A percentile compares a stretch with the other conserved stretches of the same genome.
Conservation (phyloP, 2,329 filamentous ascomycete species). For the Lizonia empirigonia region DNA sequence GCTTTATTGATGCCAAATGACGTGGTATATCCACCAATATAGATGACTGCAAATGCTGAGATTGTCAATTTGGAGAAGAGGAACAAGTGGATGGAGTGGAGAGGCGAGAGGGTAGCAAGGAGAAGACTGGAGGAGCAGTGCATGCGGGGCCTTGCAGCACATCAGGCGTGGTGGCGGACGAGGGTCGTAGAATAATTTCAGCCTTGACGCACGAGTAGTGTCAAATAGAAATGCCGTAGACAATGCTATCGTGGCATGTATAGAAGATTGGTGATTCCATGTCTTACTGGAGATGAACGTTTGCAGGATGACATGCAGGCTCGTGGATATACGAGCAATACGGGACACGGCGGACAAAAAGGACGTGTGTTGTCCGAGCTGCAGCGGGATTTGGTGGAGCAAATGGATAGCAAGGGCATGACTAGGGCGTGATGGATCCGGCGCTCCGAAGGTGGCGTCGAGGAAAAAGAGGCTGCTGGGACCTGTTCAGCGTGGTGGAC, state of each 20-base stretch:
- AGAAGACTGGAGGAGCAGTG: neutral
- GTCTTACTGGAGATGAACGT: constrained; percentile 12
- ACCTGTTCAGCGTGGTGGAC: too few species aligned
- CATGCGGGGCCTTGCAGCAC: neutral
- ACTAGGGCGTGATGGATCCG: constrained; percentile 13
- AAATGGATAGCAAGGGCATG: constrained; percentile 14
- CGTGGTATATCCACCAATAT: neutral
- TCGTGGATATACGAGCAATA: constrained; percentile 3
- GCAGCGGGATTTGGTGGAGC: constrained; percentile 16
- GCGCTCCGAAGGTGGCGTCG: constrained; percentile 14
- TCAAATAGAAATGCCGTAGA: too few species aligned
- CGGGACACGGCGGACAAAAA: constrained; percentile 13
- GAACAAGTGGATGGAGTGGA: neutral
- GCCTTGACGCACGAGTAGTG: neutral
- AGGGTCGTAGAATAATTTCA: too few species aligned
- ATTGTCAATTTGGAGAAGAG: neutral
- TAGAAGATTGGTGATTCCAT: neutral
- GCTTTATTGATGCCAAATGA: neutral
- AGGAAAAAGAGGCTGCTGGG: constrained; percentile 4
- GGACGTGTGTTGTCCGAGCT: constrained; percentile 10
- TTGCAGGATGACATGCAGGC: constrained; percentile 1
- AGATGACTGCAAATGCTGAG: neutral
- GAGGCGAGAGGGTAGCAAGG: neutral
- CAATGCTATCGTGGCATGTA: too few species aligned
- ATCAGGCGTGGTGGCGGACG: too few species aligned